Conservation (phyloP, 2,329 filamentous ascomycete species). For the Alternaria metachromatica region DNA sequence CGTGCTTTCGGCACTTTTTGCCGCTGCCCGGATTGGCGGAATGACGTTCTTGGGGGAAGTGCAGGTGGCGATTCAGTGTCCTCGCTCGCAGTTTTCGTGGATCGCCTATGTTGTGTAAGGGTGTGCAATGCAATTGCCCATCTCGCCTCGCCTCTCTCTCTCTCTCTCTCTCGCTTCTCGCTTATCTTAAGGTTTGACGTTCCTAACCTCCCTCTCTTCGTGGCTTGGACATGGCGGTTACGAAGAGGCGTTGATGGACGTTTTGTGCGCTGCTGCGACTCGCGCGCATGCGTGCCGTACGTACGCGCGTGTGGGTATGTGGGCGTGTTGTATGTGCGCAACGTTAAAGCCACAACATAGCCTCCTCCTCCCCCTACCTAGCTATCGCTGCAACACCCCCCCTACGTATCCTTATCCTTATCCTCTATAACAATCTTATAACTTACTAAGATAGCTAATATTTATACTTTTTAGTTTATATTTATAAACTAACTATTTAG, state of each 20-base stretch:
- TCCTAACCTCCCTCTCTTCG: not conserved
- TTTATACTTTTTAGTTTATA: too few relatives aligned
- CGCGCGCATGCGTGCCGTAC: not conserved
- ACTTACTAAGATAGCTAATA: too few relatives aligned
- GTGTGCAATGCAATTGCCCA: not conserved
- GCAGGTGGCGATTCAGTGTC: not conserved
- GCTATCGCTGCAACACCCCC: too few relatives aligned
- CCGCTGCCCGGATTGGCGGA: not conserved
- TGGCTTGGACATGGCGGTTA: not conserved
- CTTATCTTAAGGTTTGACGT: not conserved
- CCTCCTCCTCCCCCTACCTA: not conserved
- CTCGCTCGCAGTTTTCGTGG: not conserved
- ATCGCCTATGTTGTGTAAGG: not conserved
- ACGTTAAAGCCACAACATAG: not conserved
- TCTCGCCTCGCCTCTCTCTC: not conserved
- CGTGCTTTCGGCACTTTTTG: not conserved
- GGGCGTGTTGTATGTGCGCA: not conserved
- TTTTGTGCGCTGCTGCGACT: not conserved
- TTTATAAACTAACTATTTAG: too few relatives aligned
- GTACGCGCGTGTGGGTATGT: too few relatives aligned
- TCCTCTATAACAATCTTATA: too few relatives aligned
- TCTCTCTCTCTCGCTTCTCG: not conserved
- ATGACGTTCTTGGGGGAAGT: not conserved
- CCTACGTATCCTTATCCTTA: too few relatives aligned
- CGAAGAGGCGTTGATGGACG: not conserved